phyloP scores from a whole-genome alignment of 768 basidiomycete species.

The Coprinopsis strossmayeri region DNA sequence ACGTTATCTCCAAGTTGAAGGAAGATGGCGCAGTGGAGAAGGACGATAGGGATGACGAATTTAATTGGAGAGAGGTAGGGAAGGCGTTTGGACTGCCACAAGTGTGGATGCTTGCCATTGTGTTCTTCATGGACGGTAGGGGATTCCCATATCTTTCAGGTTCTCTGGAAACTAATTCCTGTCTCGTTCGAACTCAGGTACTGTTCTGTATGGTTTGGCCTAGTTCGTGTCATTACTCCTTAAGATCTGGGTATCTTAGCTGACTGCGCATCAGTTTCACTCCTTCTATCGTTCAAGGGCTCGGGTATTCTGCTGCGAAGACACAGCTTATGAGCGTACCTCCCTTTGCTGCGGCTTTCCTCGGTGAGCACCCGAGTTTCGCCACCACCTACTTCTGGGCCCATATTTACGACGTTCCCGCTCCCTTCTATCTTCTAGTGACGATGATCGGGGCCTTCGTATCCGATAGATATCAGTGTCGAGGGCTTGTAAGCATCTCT shows the following conservation, averaged over 20 bases:
- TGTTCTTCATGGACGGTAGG: constrained; percentile 48
- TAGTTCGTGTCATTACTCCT: constrained; percentile 29
- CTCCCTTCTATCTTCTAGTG: constrained; percentile 20
- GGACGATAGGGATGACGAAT: constrained; percentile 32
- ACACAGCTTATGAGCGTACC: constrained; percentile 62
- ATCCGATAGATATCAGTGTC: constrained; percentile 47
- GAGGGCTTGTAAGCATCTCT: constrained; percentile 41
- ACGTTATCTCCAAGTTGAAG: constrained; percentile 32
- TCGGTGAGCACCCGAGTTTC: constrained; percentile 26
- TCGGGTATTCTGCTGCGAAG: constrained; percentile 47
- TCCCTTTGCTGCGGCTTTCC: constrained; percentile 46
- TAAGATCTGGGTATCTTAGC: constrained; percentile 2
- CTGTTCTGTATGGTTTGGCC: constrained; percentile 40
- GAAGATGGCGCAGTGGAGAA: constrained; percentile 33
- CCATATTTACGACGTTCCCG: background rate
- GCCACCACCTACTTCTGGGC: background rate
- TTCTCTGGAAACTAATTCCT: background rate
- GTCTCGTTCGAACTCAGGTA: constrained; percentile 20
- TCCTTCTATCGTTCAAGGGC: constrained; percentile 61
- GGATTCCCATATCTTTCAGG: too few species aligned
- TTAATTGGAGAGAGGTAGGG: constrained; percentile 52
- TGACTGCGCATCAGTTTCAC: constrained; percentile 42
- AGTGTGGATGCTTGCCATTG: constrained; percentile 42
- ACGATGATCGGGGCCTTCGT: constrained; percentile 34
- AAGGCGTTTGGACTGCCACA: constrained; percentile 46